These are phyloP conservation scores for Dactylonectria estremocensis DNA, from an alignment of 2,329 filamentous ascomycete species.

Conservation along the genomic window DNA sequence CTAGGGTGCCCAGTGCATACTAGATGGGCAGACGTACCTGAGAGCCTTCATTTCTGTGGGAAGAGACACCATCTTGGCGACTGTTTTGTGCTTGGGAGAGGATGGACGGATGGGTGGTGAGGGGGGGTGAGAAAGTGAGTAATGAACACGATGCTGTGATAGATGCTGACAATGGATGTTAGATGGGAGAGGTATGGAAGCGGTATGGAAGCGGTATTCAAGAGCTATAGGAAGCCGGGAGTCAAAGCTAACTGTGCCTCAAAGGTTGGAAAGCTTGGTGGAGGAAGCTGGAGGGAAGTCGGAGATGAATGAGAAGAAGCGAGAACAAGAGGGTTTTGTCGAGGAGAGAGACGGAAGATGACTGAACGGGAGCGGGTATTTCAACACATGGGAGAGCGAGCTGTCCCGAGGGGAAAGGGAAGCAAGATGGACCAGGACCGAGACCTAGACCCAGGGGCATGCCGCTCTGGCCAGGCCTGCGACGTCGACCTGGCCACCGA, in stretches of 20 bases:
- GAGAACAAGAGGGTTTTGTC: constrained; percentile 18
- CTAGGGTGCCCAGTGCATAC: not conserved
- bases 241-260: constrained; percentile 9
- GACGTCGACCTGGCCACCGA: constrained; percentile 31
- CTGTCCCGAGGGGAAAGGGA: constrained; percentile 32
- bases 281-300: constrained; percentile 6
- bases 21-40: constrained; percentile 59
- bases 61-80: constrained; percentile 55
- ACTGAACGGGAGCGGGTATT: constrained; percentile 33
- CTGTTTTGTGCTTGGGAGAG: constrained; percentile 1
- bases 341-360: constrained; percentile 27
- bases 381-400: constrained; percentile 24
- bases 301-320: constrained; percentile 4
- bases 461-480: constrained; percentile 30
- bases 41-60: constrained; percentile 74
- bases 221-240: not conserved
- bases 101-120: not conserved
- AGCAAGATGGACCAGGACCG: constrained; percentile 24
- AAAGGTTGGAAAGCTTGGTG: not conserved
- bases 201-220: not conserved
- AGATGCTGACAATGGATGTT: constrained; percentile 15
- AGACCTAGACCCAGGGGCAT: constrained; percentile 19
- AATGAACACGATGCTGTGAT: not conserved
- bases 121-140: constrained; percentile 11
- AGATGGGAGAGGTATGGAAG: not conserved